Percentiles rank a stretch among this genome's conserved stretches.
Conservation (phyloP, 768 basidiomycete genomes). For the Naganishia randhawae region DNA sequence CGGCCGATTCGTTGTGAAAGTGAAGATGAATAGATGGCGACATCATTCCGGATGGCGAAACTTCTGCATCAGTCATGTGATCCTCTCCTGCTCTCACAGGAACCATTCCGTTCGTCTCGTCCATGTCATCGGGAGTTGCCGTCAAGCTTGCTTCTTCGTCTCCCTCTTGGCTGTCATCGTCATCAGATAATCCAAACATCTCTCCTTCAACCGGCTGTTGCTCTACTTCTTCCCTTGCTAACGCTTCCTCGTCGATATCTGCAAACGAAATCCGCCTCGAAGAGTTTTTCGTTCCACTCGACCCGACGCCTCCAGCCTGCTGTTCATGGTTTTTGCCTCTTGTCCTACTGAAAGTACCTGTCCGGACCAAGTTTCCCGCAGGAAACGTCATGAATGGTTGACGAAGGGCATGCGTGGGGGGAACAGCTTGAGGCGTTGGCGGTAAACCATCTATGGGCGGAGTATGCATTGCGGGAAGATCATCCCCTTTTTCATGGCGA, state of each 20-base stretch:
- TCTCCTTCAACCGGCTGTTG: constrained; percentile 10
- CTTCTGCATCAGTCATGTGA: background rate
- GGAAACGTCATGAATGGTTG: constrained; percentile 22
- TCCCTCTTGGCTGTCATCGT: background rate
- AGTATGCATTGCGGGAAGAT: background rate
- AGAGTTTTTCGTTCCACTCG: background rate
- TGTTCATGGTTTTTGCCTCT: background rate
- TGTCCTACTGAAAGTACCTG: background rate
- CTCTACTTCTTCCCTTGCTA: background rate
- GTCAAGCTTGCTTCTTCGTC: background rate
- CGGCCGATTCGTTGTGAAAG: background rate
- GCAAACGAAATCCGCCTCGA: constrained; percentile 12
- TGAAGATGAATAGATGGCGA: constrained; percentile 13
- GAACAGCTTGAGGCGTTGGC: background rate
- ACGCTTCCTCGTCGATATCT: background rate
- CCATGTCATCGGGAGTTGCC: background rate
- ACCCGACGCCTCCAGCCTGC: background rate
- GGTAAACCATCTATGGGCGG: background rate
- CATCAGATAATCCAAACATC: constrained; percentile 3
- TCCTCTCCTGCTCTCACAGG: background rate
- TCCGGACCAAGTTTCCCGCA: constrained; percentile 6
- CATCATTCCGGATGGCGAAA: background rate
- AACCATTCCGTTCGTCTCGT: background rate
- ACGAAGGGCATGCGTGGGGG: background rate
- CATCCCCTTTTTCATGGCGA: background rate